Percentiles rank a stretch among this genome's conserved stretches.
Conservation (phyloP, 352 stramenopile genomes). For the Aphanomyces cochlioides region DNA sequence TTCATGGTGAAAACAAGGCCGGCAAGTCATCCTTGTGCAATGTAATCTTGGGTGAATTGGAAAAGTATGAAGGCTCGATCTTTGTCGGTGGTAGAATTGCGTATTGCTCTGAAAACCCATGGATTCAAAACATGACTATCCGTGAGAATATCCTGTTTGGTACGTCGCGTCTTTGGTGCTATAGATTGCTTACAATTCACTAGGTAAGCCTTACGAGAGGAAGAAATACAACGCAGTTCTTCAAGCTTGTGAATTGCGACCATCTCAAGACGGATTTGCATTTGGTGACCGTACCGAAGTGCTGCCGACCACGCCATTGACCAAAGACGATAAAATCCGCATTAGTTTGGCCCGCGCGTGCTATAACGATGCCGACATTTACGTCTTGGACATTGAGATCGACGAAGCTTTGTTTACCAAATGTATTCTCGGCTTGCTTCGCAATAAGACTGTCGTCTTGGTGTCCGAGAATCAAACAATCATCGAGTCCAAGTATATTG, state of each 20-base stretch:
- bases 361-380: conserved; percentile 40
- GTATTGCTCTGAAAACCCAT: conserved; percentile 31
- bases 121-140: conserved; percentile 82
- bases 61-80: conserved; percentile 19
- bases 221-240: conserved; percentile 44
- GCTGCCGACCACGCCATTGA: conserved; percentile 38
- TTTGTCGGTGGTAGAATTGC: conserved; percentile 43
- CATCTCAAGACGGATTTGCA: conserved; percentile 35
- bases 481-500: conserved; percentile 10
- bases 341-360: conserved; percentile 52
- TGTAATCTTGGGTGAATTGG: conserved; percentile 30
- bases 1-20: conserved; percentile 19
- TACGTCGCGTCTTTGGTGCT: not conserved
- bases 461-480: conserved; percentile 45
- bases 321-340: conserved; percentile 40
- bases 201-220: conserved; percentile 50
- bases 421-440: conserved; percentile 52
- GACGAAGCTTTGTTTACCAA: conserved; percentile 82
- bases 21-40: conserved; percentile 30
- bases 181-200: not conserved
- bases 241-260: conserved; percentile 31
- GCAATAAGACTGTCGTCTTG: conserved; percentile 66
- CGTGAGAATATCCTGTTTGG: conserved; percentile 85
- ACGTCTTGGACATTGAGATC: conserved; percentile 27
- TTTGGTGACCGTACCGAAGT: conserved; percentile 59